Percentiles rank a stretch among this genome's conserved stretches.
Conservation (phyloP, 495 filamentous ascomycete species). For the Penicillium macrosclerotiorum region DNA sequence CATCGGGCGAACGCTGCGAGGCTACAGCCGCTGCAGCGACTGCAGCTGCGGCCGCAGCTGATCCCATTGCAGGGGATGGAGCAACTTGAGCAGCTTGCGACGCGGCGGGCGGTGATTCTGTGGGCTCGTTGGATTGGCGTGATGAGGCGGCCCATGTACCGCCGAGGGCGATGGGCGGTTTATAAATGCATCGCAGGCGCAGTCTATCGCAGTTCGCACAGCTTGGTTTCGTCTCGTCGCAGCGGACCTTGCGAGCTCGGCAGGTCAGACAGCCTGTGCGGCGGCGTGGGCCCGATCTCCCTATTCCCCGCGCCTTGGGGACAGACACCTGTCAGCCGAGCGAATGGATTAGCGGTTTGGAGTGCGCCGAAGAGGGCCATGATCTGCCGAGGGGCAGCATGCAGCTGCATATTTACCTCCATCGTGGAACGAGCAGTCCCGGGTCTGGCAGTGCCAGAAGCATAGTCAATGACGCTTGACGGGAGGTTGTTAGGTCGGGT, state of each 20-base stretch:
- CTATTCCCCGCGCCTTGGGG: constrained; percentile 38
- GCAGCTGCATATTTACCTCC: constrained; percentile 17
- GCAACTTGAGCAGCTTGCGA: constrained; percentile 12
- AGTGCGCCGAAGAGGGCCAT: background rate
- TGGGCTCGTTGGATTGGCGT: constrained; percentile 5
- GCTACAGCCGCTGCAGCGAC: constrained; percentile 5
- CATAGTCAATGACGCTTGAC: constrained; percentile 4
- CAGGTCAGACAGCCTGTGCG: constrained; percentile 47
- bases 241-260: constrained; percentile 46
- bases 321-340: constrained; percentile 18
- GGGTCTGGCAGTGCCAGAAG: constrained; percentile 1
- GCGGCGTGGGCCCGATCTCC: constrained; percentile 41
- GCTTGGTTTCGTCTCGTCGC: constrained; percentile 39
- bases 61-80: constrained; percentile 13
- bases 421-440: constrained; percentile 16
- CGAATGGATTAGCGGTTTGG: constrained; percentile 47
- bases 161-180: constrained; percentile 18
- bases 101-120: constrained; percentile 7
- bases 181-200: constrained; percentile 35
- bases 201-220: constrained; percentile 41
- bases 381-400: background rate
- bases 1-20: constrained; percentile 19
- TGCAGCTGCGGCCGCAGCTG: constrained; percentile 7
- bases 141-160: constrained; percentile 8
- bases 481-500: constrained; percentile 2